These are phyloP conservation scores for Sporopachydermia cereana DNA, from an alignment of 1,139 yeast genomes.

Conservation along the genomic window DNA sequence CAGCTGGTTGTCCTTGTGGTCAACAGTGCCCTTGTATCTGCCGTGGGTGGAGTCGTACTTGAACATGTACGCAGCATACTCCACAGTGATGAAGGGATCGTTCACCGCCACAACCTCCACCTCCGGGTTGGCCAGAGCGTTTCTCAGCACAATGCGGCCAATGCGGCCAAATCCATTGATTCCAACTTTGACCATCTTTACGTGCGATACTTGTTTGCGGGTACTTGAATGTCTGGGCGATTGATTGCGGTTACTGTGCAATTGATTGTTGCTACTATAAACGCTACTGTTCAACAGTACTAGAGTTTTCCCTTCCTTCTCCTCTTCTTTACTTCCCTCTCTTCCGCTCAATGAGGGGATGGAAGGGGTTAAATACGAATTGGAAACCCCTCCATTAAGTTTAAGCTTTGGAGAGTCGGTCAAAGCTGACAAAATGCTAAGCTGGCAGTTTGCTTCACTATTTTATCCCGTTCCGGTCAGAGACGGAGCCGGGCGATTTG, in stretches of 20 bases:
- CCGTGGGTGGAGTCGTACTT: conserved; percentile 86
- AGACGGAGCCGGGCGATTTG: too few relatives aligned
- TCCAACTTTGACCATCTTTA: conserved; percentile 39
- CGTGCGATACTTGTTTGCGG: not conserved
- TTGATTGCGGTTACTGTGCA: too few relatives aligned
- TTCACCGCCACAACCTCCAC: conserved; percentile 71
- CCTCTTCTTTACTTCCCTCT: too few relatives aligned
- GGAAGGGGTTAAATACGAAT: conserved; percentile 1
- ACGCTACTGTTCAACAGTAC: too few relatives aligned
- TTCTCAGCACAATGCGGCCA: conserved; percentile 74
- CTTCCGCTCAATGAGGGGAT: not conserved
- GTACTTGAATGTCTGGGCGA: too few relatives aligned
- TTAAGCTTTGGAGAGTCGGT: too few relatives aligned
- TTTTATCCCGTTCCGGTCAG: too few relatives aligned
- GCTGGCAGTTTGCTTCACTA: too few relatives aligned
- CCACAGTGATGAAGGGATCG: conserved; percentile 76
- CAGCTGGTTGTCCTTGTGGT: conserved; percentile 42
- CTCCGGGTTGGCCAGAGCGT: conserved; percentile 57
- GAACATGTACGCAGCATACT: conserved; percentile 82
- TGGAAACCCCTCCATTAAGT: too few relatives aligned
- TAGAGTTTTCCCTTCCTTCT: too few relatives aligned
- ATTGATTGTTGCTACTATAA: too few relatives aligned
- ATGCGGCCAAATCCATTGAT: conserved; percentile 88
- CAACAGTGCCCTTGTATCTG: conserved; percentile 56
- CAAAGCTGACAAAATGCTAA: too few relatives aligned